These are phyloP conservation scores for Rasamsonia emersonii DNA, from an alignment of 2,329 filamentous ascomycete species.

Conservation along the genomic window DNA sequence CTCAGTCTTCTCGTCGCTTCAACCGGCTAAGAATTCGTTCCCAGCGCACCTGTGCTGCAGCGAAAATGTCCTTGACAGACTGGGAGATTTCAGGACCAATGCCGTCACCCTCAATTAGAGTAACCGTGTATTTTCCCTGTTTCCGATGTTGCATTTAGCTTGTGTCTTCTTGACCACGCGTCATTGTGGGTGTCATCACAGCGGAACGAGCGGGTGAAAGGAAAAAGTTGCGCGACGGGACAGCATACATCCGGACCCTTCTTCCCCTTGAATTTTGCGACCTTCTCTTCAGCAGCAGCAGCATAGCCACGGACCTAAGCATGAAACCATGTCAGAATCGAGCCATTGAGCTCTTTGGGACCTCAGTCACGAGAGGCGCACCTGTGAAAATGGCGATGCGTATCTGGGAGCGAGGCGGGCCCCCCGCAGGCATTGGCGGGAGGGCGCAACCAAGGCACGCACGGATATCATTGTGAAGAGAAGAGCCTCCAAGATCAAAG, in stretches of 20 bases:
- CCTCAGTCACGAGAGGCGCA: slow-evolving; percentile 31
- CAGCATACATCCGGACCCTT: slow-evolving; percentile 76
- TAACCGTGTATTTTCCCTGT: slow-evolving; percentile 91
- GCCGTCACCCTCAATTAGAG: slow-evolving; percentile 96
- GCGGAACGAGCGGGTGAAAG: slow-evolving; percentile 7
- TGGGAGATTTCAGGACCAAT: slow-evolving; percentile 97
- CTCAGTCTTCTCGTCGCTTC: slow-evolving; percentile 18
- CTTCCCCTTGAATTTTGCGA: slow-evolving; percentile 87
- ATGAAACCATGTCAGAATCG: slow-evolving; percentile 12
- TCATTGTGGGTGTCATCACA: slow-evolving; percentile 1
- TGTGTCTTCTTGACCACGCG: neutral
- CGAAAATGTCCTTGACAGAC: slow-evolving; percentile 98
- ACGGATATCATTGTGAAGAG: slow-evolving; percentile 67
- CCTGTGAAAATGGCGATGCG: slow-evolving; percentile 47
- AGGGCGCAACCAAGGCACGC: slow-evolving; percentile 66
- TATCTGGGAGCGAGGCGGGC: slow-evolving; percentile 42
- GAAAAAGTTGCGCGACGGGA: slow-evolving; percentile 12
- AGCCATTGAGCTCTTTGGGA: slow-evolving; percentile 8
- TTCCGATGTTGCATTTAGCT: slow-evolving; percentile 7
- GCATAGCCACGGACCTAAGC: slow-evolving; percentile 53
- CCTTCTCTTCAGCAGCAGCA: slow-evolving; percentile 51
- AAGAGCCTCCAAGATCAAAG: slow-evolving; percentile 6
- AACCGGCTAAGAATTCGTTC: slow-evolving; percentile 3
- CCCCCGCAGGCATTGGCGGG: slow-evolving; percentile 70
- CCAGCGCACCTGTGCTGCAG: slow-evolving; percentile 69